Conservation (phyloP, 306 rosid species). For the Pyrus bretschneideri region DNA sequence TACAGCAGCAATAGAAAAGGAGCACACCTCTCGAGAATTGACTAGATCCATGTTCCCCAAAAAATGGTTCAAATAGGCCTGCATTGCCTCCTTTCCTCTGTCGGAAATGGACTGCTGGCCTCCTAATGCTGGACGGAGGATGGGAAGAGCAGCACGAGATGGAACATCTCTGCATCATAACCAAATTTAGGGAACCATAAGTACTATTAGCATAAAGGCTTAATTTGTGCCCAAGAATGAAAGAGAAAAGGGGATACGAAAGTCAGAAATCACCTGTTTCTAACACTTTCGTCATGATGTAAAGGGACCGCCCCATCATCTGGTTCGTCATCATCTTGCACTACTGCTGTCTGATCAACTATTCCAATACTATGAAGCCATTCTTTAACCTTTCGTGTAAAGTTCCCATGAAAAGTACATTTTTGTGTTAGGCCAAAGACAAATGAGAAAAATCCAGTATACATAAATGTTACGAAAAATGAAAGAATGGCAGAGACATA, state of each 20-base stretch:
- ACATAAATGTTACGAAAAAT: not conserved
- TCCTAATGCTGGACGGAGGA: constrained; percentile 73
- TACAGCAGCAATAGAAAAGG: not conserved
- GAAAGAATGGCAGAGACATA: not conserved
- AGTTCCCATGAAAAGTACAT: not conserved
- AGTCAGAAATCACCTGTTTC: constrained; percentile 42
- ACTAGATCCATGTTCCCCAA: constrained; percentile 75
- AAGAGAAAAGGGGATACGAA: not conserved
- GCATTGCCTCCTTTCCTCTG: constrained; percentile 80
- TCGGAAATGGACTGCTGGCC: constrained; percentile 69
- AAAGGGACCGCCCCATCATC: constrained; percentile 72
- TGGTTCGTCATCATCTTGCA: constrained; percentile 77
- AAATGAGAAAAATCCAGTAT: not conserved
- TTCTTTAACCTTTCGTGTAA: constrained; percentile 59
- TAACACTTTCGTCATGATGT: constrained; percentile 53
- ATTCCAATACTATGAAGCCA: constrained; percentile 90
- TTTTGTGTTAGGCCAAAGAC: not conserved
- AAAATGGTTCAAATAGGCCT: constrained; percentile 75
- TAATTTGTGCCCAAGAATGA: not conserved
- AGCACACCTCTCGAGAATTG: constrained; percentile 79
- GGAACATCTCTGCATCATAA: constrained; percentile 64
- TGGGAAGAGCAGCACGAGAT: constrained; percentile 70
- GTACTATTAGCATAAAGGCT: not conserved
- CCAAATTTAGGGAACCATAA: constrained; percentile 2
- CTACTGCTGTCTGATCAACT: constrained; percentile 63